Evolutionary conservation across 176 grass and related monocot genomes (phyloP), one percentile per base, ranked within the genome.

Genomic region (Eleusine coracana): DNA sequence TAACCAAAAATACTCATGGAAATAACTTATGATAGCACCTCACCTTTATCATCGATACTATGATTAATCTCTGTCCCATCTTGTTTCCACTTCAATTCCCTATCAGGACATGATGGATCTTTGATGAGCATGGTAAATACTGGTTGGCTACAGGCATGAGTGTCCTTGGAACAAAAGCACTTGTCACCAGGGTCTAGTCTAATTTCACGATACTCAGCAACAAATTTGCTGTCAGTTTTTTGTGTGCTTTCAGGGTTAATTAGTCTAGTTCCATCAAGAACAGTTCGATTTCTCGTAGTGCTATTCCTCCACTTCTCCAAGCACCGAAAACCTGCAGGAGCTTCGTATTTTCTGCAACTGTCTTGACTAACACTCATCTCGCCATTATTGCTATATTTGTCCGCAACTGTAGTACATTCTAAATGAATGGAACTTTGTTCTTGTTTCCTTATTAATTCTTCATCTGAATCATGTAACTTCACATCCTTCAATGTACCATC

Each of bases 291-390:
- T 13, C 69, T 82, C 20, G 68, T n/a, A 67, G 36, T 48, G 38
- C 31, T 40, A 50, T 73, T 72, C 46, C 41, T 73, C 83, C 66
- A 82, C 68, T 85, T 85, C 55, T 81, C 82, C 82, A 89, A 81
- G 87, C 82, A 85, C 14, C 15, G 34, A 27, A 31, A 82, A 86
- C 58, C 58, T 67, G 38, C 88, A 73, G 78, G 58, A 68, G 67
- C 66, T 73, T 72, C 83, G 82, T 72, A 67, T 40, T 86, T 82
- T 56, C 25, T 49, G 66, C 21, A 48, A 48, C 54, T 0, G 1
- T 66, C 71, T 86, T 31, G 56, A 56, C 23, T 67, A 8, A 44
- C 29, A 29, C 18, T 48, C 73, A 58, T 71, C 21, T 73, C 23
- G 16, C n/a, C 38, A 61, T 73, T 21, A 23, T 34, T 78, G 48